phyloP scores from a whole-genome alignment of 2,329 filamentous ascomycete species.

The Ambrosiella beaveri region DNA sequence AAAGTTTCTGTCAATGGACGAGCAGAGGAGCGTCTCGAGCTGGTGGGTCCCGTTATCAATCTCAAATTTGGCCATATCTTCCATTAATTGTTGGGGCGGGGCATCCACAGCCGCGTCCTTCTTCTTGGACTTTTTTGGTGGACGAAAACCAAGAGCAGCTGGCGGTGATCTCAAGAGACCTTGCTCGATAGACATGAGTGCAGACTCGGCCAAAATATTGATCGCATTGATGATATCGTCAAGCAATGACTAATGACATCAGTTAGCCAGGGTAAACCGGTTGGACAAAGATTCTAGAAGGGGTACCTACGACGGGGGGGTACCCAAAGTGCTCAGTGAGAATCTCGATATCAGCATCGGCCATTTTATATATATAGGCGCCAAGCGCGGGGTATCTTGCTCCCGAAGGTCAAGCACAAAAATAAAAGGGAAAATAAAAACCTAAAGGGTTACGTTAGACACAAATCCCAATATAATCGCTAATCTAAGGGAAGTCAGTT shows the following conservation, averaged over 20 bases:
- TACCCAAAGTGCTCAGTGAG: slow-evolving; percentile 94
- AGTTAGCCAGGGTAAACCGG: not conserved
- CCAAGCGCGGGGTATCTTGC: not conserved
- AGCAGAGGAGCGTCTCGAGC: slow-evolving; percentile 64
- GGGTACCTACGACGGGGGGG: slow-evolving; percentile 59
- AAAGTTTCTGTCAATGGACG: slow-evolving; percentile 69
- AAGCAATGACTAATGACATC: slow-evolving; percentile 40
- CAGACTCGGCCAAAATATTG: slow-evolving; percentile 83
- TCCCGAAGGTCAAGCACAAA: too few species aligned
- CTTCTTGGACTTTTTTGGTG: slow-evolving; percentile 25
- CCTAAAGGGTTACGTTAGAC: too few species aligned
- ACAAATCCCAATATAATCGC: too few species aligned
- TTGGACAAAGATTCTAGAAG: slow-evolving; percentile 1
- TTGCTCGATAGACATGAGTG: slow-evolving; percentile 71
- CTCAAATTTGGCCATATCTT: slow-evolving; percentile 37
- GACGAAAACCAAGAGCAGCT: slow-evolving; percentile 61
- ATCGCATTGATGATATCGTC: slow-evolving; percentile 97
- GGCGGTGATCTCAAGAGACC: slow-evolving; percentile 61
- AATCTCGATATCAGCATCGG: slow-evolving; percentile 41
- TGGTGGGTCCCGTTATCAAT: slow-evolving; percentile 80
- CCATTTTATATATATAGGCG: slow-evolving; percentile 1
- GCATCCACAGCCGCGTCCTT: slow-evolving; percentile 11
- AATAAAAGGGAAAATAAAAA: too few species aligned
- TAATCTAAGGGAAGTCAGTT: too few species aligned
- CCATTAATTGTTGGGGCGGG: slow-evolving; percentile 16